Percentiles rank a stretch among this genome's conserved stretches.
Conservation (phyloP, 345 rosid genomes). For the Brassica juncea region DNA sequence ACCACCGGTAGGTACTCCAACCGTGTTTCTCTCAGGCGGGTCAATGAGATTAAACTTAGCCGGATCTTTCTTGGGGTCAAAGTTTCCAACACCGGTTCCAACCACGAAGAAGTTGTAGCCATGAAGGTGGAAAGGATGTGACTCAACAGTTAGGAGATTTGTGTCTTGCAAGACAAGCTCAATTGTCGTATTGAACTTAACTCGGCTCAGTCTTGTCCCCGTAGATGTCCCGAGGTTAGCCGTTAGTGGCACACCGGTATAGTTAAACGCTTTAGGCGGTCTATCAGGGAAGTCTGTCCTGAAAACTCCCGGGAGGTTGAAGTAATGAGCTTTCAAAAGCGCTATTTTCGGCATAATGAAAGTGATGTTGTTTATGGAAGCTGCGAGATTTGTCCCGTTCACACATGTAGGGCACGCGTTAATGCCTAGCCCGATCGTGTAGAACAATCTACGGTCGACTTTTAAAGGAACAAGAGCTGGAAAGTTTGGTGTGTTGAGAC, state of each 20-base stretch:
- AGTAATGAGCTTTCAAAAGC: constrained; percentile 68
- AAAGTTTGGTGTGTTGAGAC: constrained; percentile 59
- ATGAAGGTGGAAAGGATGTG: constrained; percentile 71
- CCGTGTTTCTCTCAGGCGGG: constrained; percentile 76
- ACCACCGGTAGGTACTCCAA: constrained; percentile 78
- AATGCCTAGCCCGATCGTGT: constrained; percentile 57
- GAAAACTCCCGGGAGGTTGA: constrained; percentile 49
- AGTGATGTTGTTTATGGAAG: constrained; percentile 63
- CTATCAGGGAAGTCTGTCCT: constrained; percentile 58
- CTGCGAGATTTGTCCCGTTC: constrained; percentile 59
- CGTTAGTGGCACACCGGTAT: constrained; percentile 57
- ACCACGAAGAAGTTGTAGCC: constrained; percentile 69
- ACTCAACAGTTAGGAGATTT: constrained; percentile 58
- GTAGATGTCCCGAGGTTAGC: constrained; percentile 54
- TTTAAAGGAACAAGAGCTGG: constrained; percentile 67
- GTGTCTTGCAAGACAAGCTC: constrained; percentile 65
- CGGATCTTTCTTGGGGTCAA: constrained; percentile 46
- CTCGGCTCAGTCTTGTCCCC: constrained; percentile 56
- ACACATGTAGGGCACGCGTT: constrained; percentile 65
- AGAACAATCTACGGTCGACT: constrained; percentile 55
- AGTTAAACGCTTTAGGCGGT: constrained; percentile 52
- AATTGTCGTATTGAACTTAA: constrained; percentile 54
- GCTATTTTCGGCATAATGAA: constrained; percentile 64
- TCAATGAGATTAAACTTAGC: constrained; percentile 62
- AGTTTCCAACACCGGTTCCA: constrained; percentile 65